Base-by-base conservation (phyloP, 1,284 basidiomycete species). In the Puccinia brachypodii region DNA sequence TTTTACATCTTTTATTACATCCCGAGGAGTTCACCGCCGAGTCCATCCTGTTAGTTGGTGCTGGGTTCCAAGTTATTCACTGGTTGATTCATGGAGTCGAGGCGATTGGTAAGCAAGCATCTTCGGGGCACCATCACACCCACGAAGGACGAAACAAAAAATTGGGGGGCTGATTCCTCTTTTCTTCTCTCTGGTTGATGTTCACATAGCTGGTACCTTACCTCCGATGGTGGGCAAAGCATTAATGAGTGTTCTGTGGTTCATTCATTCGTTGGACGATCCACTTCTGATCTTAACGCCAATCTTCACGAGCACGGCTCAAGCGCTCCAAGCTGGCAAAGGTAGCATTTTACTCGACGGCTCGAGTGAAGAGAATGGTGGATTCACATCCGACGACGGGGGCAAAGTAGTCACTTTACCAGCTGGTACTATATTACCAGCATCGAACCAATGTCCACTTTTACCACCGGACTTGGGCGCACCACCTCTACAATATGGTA, bases 211-310 rank as follows among this genome's bases (percentile, higher is more conserved):
- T 28, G 79, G 79, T 16, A 53, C 25, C 25, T 72, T 81, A n/a
- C 79, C 79, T 50, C 58, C 79, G 6, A 25, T 50, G 7, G 62
- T 81, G 9, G 79, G 58, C 38, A 64, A 56, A 25, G 69, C 60
- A 53, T 47, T 75, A 13, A 74, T 68, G 72, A 58, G 60, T 44
- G 72, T 64, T 42, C 38, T 81, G 25, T 74, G 72, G 42, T 81
- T 81, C 38, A 47, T 81, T 31, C 79, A 81, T 74, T 60, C 60
- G 25, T 53, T 81, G 19, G 79, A 81, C 47, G 79, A 81, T 56
- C 79, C 79, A 66, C 79, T 81, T 36, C 42, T 81, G n/a, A 81
- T 81, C 31, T n/a, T 81, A 19, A 81, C 79, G 4, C 79, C 79
- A 9, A 81, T 81, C 38, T 75, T 81, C 14, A 81, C 79, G 2